Evolutionary conservation across 2,329 filamentous ascomycete genomes (phyloP).

Genomic region (Biscogniauxia marginata): DNA sequence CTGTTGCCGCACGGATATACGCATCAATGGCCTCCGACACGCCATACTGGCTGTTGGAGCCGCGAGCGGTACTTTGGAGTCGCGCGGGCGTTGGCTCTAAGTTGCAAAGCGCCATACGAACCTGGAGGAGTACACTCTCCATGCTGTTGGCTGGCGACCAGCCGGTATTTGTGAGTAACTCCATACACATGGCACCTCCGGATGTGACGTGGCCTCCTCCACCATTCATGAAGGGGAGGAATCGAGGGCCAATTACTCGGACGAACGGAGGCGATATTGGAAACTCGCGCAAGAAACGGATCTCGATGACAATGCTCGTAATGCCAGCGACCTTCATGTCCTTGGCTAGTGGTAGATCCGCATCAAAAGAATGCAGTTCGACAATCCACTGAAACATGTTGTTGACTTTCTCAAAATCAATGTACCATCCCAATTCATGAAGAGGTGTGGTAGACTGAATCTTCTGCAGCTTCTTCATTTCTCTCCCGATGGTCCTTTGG

Average conservation of each 20-base stretch:
- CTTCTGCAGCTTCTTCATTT: slow-evolving; percentile 63
- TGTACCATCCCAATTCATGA: slow-evolving; percentile 78
- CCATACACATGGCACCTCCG: slow-evolving; percentile 82
- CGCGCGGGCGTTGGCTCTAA: slow-evolving; percentile 70
- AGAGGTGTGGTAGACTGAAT: slow-evolving; percentile 60
- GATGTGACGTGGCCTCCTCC: slow-evolving; percentile 84
- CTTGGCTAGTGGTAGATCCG: slow-evolving; percentile 63
- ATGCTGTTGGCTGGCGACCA: slow-evolving; percentile 74
- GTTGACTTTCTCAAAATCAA: slow-evolving; percentile 62
- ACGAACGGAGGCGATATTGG: slow-evolving; percentile 82
- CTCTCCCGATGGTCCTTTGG: slow-evolving; percentile 61
- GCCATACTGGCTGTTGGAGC: slow-evolving; percentile 52
- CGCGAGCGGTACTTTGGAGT: slow-evolving; percentile 41
- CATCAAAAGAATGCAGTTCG: slow-evolving; percentile 80
- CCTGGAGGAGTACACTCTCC: slow-evolving; percentile 77
- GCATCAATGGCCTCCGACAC: slow-evolving; percentile 71
- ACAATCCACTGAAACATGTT: slow-evolving; percentile 92
- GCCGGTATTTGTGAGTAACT: slow-evolving; percentile 77
- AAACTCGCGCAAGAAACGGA: slow-evolving; percentile 75
- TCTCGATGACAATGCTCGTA: slow-evolving; percentile 73
- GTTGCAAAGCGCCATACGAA: slow-evolving; percentile 72
- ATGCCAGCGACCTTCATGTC: slow-evolving; percentile 67
- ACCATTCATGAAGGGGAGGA: slow-evolving; percentile 67
- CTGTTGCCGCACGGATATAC: slow-evolving; percentile 64
- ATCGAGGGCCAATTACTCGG: slow-evolving; percentile 76